Evolutionary conservation across 2,329 filamentous ascomycete genomes (phyloP), one percentile per base, ranked within the genome.

Genomic region (Fusarium euwallaceae): DNA sequence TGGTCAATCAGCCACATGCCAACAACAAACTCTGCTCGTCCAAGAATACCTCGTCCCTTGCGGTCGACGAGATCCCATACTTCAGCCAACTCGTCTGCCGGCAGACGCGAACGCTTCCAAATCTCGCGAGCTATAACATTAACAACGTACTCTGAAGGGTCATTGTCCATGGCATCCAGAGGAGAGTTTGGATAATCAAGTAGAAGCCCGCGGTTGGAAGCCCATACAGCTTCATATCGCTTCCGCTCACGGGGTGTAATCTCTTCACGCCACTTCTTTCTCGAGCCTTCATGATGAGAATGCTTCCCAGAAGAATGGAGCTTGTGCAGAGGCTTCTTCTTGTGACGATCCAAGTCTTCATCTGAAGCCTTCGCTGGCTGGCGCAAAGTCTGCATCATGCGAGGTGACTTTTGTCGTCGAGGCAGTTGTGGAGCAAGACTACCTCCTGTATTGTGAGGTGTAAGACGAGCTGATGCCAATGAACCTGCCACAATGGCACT

Each of bases 1-100:
- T 95, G 93, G 81, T 97, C 94, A 39, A 97, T 89, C 59, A 97
- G 83, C 93, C 94, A 97, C 85, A 94, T 88, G 11, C 94, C 94
- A 2, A 96, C 93, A 0, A 97, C 92, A 81, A 97, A 97, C 83
- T 95, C 92, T 65, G 92, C 88, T 78, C 90, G 89, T 66, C 84
- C 86, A 64, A 97, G 83, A 74, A 88, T 85, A 1, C 92, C 92
- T 16, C 83, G 79, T 1, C 83, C 81, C 8, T 84, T 82, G 2
- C 87, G 83, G 78, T 93, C 92, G 12, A 96, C 94, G 20, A 96
- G 84, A 48, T 92, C 91, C 92, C 93, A 97, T 1, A 95, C 91
- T 82, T 94, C 92, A 51, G 91, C 91, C 37, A 97, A 86, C 77
- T 93, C 92, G 78, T 93, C 89, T 1, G 81, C 81, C 0, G 92